Percentiles rank a stretch among this genome's conserved stretches.
These are phyloP conservation scores for Lipomyces yamanashiensis DNA, from an alignment of 805 yeast species.

Conservation along the genomic window DNA sequence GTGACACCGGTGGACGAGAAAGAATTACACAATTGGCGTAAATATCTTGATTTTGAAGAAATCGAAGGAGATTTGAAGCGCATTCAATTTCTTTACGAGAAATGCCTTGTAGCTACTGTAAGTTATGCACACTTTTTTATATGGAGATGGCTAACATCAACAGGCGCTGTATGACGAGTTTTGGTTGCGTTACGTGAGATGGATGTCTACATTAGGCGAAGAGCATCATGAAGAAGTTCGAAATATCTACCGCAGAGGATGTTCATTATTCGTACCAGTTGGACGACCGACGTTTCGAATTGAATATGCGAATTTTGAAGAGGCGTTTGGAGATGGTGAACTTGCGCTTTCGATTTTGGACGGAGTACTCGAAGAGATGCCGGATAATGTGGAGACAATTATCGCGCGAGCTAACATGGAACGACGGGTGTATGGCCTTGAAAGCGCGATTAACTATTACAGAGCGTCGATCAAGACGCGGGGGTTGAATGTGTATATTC, in stretches of 20 bases:
- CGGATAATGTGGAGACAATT: constrained; percentile 42
- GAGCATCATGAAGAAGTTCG: constrained; percentile 46
- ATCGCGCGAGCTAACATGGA: constrained; percentile 40
- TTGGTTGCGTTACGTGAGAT: constrained; percentile 72
- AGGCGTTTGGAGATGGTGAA: constrained; percentile 39
- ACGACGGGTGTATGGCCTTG: constrained; percentile 33
- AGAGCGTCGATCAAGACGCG: constrained; percentile 24
- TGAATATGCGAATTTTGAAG: constrained; percentile 44
- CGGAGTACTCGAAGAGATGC: constrained; percentile 40
- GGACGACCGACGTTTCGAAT: constrained; percentile 40
- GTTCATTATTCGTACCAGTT: constrained; percentile 43
- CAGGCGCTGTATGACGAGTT: constrained; percentile 58
- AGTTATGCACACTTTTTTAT: not conserved
- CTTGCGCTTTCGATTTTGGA: constrained; percentile 41
- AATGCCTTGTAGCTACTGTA: constrained; percentile 65
- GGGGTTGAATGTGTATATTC: constrained; percentile 21
- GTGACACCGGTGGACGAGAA: constrained; percentile 52
- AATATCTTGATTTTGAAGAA: constrained; percentile 64
- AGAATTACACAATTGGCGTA: constrained; percentile 60
- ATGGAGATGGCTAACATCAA: not conserved
- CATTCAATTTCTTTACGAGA: constrained; percentile 62
- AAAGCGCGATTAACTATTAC: constrained; percentile 31
- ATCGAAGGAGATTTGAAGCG: constrained; percentile 40
- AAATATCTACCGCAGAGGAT: constrained; percentile 58
- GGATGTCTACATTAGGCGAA: constrained; percentile 48